Conservation (phyloP, 129 eudicot genomes). For the Centella asiatica region DNA sequence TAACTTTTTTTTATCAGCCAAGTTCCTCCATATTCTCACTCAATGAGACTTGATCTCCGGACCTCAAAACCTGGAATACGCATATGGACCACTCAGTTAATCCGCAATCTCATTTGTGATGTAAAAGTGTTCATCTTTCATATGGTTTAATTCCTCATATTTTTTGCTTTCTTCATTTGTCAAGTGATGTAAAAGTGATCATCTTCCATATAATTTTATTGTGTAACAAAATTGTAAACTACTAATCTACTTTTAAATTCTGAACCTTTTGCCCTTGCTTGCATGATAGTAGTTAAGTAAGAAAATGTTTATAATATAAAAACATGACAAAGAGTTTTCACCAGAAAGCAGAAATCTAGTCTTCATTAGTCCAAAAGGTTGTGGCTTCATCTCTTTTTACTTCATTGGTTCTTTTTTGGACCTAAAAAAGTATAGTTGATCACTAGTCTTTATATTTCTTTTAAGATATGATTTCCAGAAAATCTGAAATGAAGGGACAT, state of each 20-base stretch:
- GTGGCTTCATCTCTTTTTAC: conserved; percentile 23
- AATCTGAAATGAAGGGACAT: too few species aligned
- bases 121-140: too few species aligned
- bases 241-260: conserved; percentile 6
- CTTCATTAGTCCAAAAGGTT: conserved; percentile 29
- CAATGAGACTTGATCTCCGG: too few species aligned
- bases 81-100: too few species aligned
- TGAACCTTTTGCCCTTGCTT: conserved; percentile 4
- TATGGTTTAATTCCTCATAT: too few species aligned
- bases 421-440: conserved; percentile 23
- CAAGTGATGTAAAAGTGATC: conserved; percentile 19
- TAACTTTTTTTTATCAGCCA: too few species aligned
- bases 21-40: too few species aligned
- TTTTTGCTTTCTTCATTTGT: conserved; percentile 25
- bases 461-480: neutral
- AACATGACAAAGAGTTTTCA: conserved; percentile 2
- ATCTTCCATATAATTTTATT: neutral
- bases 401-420: conserved; percentile 33
- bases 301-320: neutral
- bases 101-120: too few species aligned
- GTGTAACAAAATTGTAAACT: neutral
- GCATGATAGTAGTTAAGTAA: neutral
- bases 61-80: too few species aligned
- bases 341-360: conserved; percentile 18
- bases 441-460: conserved; percentile 15